Evolutionary conservation across 371 early-diverging fungal genomes (phyloP), one percentile per base, ranked within the genome.

Genomic region (Apophysomyces trapeziformis): DNA sequence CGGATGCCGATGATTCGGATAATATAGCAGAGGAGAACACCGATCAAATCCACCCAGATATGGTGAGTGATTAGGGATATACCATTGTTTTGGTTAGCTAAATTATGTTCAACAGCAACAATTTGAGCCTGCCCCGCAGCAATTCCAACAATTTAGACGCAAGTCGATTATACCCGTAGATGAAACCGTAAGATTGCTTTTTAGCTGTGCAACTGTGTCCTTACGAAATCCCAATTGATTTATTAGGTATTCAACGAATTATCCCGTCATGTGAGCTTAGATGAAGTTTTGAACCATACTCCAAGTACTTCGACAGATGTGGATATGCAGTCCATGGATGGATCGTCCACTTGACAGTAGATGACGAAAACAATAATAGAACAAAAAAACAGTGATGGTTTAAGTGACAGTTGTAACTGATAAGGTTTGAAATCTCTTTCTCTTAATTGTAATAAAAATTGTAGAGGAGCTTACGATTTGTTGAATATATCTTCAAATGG

Each of bases 151-250:
- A 57, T 93, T 94, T 79, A 85, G 94, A 59, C 81, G 94, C 68
- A 95, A 95, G 83, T 94, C 94, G 6, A 93, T 95, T 60, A 85
- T 95, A 68, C 95, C 95, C 38, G 93, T 95, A 50, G 95, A 95
- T 71, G 93, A 93, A 70, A 79, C 85, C n/a, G 93, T 78, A 70
- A 70, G 68, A 54, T n/a, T 9, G 9, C 5, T 9, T 18, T 6
- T 7, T 26, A 21, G 21, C 4, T 50, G 21, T 7, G 21, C 16
- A 21, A 26, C n/a, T 13, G 18, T 21, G 7, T 21, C 9, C 37
- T 37, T 46, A 32, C 36, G 32, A 26, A 26, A 60, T 44, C 14
- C 7, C 26, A 16, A 16, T 7, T 37, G 32, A 16, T 44, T 32
- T 16, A 21, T 16, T 60, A 77, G 77, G 77, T 95, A 11, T 80